Evolutionary conservation across 2,329 filamentous ascomycete species (phyloP).

Genomic region (Sporothrix protearum): DNA sequence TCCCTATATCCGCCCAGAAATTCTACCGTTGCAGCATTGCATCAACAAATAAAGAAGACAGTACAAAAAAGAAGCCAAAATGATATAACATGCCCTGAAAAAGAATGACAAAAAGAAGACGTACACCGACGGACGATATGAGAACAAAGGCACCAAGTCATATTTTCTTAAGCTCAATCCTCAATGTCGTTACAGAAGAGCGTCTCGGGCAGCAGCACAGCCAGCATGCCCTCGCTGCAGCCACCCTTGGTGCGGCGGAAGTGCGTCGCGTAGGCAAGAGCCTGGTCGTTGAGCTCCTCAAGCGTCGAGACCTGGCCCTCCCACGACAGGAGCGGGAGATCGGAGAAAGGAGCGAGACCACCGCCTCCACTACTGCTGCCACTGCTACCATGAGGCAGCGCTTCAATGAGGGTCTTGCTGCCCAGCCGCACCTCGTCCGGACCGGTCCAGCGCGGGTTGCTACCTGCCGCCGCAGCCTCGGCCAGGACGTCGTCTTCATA

Average conservation of each 20-base stretch:
- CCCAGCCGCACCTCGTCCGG: conserved; percentile 35
- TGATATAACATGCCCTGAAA: background rate
- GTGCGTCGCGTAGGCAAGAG: conserved; percentile 50
- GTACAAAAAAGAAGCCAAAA: background rate
- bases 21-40: conserved; percentile 2
- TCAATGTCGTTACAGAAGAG: conserved; percentile 25
- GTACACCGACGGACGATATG: too few relatives aligned
- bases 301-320: conserved; percentile 51
- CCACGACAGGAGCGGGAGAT: conserved; percentile 61
- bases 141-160: background rate
- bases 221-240: conserved; percentile 46
- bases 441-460: background rate
- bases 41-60: background rate
- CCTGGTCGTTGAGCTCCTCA: conserved; percentile 42
- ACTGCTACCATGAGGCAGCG: conserved; percentile 43
- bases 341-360: conserved; percentile 42
- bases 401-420: conserved; percentile 49
- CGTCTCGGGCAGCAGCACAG: conserved; percentile 25
- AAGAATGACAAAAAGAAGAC: too few relatives aligned
- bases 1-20: background rate
- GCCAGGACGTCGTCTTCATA: conserved; percentile 39
- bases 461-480: conserved; percentile 5
- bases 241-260: conserved; percentile 67
- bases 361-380: background rate
- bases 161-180: background rate